phyloP scores from a whole-genome alignment of 129 eudicot species.

The Flaveria brownii region DNA sequence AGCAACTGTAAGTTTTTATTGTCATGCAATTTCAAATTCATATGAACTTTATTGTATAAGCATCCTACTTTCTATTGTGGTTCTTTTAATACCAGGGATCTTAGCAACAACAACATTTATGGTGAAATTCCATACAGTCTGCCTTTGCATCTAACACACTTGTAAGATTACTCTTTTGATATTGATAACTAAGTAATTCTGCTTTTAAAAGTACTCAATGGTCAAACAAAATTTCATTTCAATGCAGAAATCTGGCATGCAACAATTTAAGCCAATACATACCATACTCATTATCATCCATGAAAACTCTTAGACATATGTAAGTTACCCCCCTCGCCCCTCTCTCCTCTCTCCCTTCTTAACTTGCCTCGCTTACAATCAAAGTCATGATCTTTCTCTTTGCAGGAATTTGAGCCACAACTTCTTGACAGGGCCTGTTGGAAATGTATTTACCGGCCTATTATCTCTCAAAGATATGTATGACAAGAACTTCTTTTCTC shows the following conservation, averaged over 20 bases:
- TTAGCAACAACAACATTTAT: conserved; percentile 64
- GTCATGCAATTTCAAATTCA: conserved; percentile 13
- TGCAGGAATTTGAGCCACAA: conserved; percentile 95
- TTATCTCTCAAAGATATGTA: conserved; percentile 67
- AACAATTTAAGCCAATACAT: conserved; percentile 65
- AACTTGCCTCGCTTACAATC: conserved; percentile 8
- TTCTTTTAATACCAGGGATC: conserved; percentile 53
- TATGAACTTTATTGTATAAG: not conserved
- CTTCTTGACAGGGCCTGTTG: conserved; percentile 65
- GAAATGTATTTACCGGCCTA: conserved; percentile 74
- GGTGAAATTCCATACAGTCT: conserved; percentile 74
- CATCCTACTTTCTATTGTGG: not conserved
- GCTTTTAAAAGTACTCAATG: not conserved
- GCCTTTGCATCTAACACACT: conserved; percentile 71
- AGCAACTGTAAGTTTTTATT: conserved; percentile 60
- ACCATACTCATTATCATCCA: conserved; percentile 59
- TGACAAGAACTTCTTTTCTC: conserved; percentile 25
- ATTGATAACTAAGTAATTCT: conserved; percentile 6
- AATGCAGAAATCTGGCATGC: conserved; percentile 75
- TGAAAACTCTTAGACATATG: conserved; percentile 73
- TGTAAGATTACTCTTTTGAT: conserved; percentile 55
- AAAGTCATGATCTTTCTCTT: conserved; percentile 26
- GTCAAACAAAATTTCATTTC: not conserved
- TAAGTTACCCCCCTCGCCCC: conserved; percentile 36
- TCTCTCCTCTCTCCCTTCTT: too few species aligned